Base-by-base conservation (phyloP, 768 basidiomycete genomes). In the Amanita brunnescens region DNA sequence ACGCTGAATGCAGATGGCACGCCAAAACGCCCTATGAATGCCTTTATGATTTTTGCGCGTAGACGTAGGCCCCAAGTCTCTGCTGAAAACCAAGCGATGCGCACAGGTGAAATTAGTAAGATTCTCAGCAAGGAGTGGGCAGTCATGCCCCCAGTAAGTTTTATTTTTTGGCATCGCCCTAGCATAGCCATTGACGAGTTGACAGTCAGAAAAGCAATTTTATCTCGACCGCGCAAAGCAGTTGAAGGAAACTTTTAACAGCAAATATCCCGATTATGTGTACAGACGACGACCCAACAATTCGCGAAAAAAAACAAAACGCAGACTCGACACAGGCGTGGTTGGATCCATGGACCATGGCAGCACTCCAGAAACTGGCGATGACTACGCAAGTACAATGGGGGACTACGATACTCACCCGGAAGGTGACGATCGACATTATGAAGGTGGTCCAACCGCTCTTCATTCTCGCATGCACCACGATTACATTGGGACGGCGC, bases 31-130 rank as follows among this genome's bases (percentile, higher is more conserved):
- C 89, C 89, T 30, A 91, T 92, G 89, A 92, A 92, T 64, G 89
- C 89, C 18, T 92, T 92, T 71, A 91, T 92, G 89, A 91, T 92
- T 54, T 92, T 91, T 59, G 89, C 90, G 54, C 79, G 89, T 20
- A 77, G 83, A 47, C 76, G 89, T 52, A 72, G 89, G 38, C 89
- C 89, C 14, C 86, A 92, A 64, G 87, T 92, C 30, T 81, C 86
- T 6, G 80, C 86, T n/a, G 85, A 86, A 56, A 87, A 92, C 63
- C 88, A 90, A 64, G 79, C 87, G 40, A 85, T 92, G 87, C 83
- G 90, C 35, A 92, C 90, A 0, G 90, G 90, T 13, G 90, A 92
- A 60, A 89, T 92, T 49, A 87, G 84, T 71, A 92, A 92, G 68
- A 81, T 92, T 49, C 71, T 92, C 55, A 85, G 83, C 68, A 85